Evolutionary conservation across 169 alveolate species (phyloP).

Genomic region (Eimeria zaria): DNA sequence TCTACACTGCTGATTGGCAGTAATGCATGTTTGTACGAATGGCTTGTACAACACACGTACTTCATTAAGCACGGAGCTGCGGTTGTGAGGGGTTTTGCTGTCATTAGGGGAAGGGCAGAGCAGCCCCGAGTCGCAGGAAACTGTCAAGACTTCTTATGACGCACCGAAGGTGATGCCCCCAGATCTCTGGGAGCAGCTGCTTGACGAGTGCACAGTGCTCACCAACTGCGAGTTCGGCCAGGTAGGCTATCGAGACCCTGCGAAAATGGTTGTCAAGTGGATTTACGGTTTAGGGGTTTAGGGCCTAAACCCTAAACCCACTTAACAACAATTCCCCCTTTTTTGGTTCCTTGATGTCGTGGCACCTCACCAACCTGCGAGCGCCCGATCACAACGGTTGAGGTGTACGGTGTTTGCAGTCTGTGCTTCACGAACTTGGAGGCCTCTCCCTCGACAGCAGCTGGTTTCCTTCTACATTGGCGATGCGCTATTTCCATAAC

Average conservation of each 20-base stretch:
- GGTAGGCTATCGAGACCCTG: slow-evolving; percentile 32
- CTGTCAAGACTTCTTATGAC: slow-evolving; percentile 39
- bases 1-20: neutral
- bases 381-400: neutral
- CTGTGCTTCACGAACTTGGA: slow-evolving; percentile 82
- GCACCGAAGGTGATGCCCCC: slow-evolving; percentile 83
- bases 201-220: slow-evolving; percentile 85
- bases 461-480: slow-evolving; percentile 83
- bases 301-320: too few species aligned
- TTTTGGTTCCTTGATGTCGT: neutral
- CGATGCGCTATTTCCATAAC: slow-evolving; percentile 79
- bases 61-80: neutral
- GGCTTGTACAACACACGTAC: neutral
- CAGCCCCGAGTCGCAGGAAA: slow-evolving; percentile 13
- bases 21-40: neutral
- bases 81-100: neutral
- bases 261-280: neutral
- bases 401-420: slow-evolving; percentile 41
- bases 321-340: neutral
- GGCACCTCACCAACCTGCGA: neutral
- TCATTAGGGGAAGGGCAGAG: slow-evolving; percentile 21
- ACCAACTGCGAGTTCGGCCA: slow-evolving; percentile 85
- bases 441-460: slow-evolving; percentile 71
- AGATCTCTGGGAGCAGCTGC: slow-evolving; percentile 84
- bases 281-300: neutral